Base-by-base conservation (phyloP, 2,329 filamentous ascomycete genomes). In the Microsporum canis region DNA sequence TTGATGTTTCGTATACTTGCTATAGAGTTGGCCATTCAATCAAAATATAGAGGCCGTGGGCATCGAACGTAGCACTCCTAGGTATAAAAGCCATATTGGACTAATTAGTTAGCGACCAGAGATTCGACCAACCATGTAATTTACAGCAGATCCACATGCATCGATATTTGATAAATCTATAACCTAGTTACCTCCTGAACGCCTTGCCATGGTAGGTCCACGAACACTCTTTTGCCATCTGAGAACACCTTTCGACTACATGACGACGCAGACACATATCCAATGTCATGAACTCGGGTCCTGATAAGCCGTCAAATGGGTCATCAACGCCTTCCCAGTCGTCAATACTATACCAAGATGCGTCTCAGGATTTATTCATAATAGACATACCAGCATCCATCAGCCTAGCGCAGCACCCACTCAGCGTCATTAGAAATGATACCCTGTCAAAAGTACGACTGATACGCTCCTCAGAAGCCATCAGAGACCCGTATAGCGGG, bases 351-450 rank as follows among this genome's bases (percentile, higher is more conserved):
- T 84, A 80, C 68, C 76, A 80, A 62, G 82, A 79, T 63, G 58
- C 66, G 1, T 67, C 73, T 3, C 62, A 70, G 5, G 77, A 76
- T 3, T 67, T 80, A 36, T 78, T 78, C 14, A 70, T 86, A 23
- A 66, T 86, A 34, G 84, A 86, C 66, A 79, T 84, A 7, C 83
- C 84, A 1, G 69, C 68, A 3, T 85, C 84, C 0, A 84, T 86
- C 60, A 74, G 77, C 17, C 66, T 74, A 5, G 82, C 80, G 4
- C 84, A 86, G 70, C 72, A 71, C 23, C 69, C 70, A 36, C 36
- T 60, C 17, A 56, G 60, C 36, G 38, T 61, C 29, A 63, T 65
- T 23, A 63, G 12, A 34, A 31, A 64, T 45, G 68, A 70, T 51
- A 63, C 67, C 12, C 1, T 29, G 17, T 10, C n/a, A 2, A 47